Percentiles rank a stretch among this genome's conserved stretches.
Evolutionary conservation across 1,139 yeast species (phyloP).

Genomic region (Trichomonascaceae sp.): DNA sequence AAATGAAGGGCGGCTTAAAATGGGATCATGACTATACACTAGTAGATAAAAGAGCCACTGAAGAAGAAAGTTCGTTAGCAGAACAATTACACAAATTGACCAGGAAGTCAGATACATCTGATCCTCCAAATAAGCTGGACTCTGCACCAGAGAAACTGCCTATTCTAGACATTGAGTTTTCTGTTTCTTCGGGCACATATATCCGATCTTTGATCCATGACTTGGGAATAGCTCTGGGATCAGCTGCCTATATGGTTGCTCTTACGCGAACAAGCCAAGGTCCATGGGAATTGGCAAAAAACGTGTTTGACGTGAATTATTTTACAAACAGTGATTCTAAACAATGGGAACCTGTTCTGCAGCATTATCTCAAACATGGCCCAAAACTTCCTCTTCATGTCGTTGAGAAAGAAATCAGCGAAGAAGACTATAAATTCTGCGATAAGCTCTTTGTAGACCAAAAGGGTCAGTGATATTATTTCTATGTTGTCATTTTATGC

Average conservation of each 20-base stretch:
- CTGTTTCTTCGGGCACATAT: slow-evolving; percentile 93
- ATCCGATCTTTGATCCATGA: slow-evolving; percentile 88
- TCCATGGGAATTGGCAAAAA: slow-evolving; percentile 69
- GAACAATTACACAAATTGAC: slow-evolving; percentile 26
- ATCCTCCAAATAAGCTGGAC: slow-evolving; percentile 8
- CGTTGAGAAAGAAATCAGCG: slow-evolving; percentile 1
- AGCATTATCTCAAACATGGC: slow-evolving; percentile 1
- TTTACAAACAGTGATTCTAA: slow-evolving; percentile 52
- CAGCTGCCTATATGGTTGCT: slow-evolving; percentile 86
- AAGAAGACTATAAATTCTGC: not conserved
- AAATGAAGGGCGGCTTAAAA: slow-evolving; percentile 49
- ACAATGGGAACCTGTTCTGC: slow-evolving; percentile 48
- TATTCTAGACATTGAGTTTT: slow-evolving; percentile 61
- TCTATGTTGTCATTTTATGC: not conserved
- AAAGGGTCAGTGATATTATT: not conserved
- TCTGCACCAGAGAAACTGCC: slow-evolving; percentile 37
- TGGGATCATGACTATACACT: slow-evolving; percentile 50
- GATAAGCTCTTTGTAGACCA: not conserved
- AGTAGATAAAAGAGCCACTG: slow-evolving; percentile 31
- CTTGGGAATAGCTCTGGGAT: slow-evolving; percentile 71
- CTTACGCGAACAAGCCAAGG: slow-evolving; percentile 71
- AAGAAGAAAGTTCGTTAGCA: slow-evolving; percentile 29
- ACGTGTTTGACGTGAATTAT: slow-evolving; percentile 63
- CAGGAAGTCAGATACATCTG: slow-evolving; percentile 8
- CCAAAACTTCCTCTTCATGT: slow-evolving; percentile 3